Evolutionary conservation across 2,329 filamentous ascomycete genomes (phyloP).

Genomic region (Madurella mycetomatis): DNA sequence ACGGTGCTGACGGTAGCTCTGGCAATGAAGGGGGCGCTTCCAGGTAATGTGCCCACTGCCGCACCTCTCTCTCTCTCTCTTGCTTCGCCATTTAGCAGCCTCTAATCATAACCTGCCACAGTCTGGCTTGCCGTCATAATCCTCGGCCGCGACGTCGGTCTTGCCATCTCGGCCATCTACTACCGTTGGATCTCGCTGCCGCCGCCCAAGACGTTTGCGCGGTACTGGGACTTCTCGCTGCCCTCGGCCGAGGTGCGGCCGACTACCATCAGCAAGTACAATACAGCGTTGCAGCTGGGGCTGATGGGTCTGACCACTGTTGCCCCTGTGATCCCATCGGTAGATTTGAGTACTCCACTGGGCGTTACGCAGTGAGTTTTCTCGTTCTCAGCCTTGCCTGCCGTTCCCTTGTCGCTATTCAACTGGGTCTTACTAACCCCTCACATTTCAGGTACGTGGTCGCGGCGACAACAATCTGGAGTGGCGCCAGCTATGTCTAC

Average conservation of each 20-base stretch:
- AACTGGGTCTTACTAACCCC: neutral
- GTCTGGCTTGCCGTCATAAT: conserved; percentile 89
- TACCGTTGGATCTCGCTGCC: conserved; percentile 94
- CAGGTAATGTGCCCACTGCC: conserved; percentile 49
- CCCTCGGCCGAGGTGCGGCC: conserved; percentile 81
- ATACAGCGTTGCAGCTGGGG: conserved; percentile 85
- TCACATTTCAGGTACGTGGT: conserved; percentile 64
- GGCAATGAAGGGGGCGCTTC: conserved; percentile 75
- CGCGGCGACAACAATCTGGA: conserved; percentile 87
- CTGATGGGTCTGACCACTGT: conserved; percentile 82
- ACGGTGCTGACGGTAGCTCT: conserved; percentile 83
- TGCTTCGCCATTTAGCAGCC: neutral
- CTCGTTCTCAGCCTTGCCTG: neutral
- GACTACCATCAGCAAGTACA: conserved; percentile 82
- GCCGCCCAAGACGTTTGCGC: conserved; percentile 81
- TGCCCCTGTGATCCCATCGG: conserved; percentile 63
- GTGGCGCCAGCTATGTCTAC: conserved; percentile 85
- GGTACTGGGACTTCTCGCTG: conserved; percentile 97
- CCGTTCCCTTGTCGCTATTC: neutral
- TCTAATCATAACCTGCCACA: conserved; percentile 29
- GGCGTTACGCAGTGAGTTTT: conserved; percentile 59
- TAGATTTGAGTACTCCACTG: conserved; percentile 52
- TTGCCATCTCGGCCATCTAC: conserved; percentile 84
- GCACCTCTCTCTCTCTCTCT: neutral
- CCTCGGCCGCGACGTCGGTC: conserved; percentile 77